Conservation (phyloP, 2,329 filamentous ascomycete species). For the Metarhizium guizhouense region DNA sequence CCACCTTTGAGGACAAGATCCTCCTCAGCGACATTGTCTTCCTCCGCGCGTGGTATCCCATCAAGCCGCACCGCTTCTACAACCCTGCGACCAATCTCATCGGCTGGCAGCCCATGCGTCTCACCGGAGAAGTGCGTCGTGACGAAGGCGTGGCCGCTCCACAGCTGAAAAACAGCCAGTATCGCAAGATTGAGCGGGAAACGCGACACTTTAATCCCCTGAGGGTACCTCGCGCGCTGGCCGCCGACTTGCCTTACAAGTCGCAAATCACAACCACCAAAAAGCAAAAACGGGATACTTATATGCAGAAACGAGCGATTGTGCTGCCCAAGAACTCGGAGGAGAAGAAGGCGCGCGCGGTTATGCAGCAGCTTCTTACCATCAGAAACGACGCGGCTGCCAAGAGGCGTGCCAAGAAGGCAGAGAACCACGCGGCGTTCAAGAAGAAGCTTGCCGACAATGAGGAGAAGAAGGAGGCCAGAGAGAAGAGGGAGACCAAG, state of each 20-base stretch:
- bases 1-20: constrained; percentile 98
- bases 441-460: constrained; percentile 74
- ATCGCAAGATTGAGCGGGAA: constrained; percentile 59
- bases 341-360: constrained; percentile 77
- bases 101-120: constrained; percentile 87
- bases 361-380: constrained; percentile 90
- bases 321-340: constrained; percentile 69
- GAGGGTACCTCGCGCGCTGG: constrained; percentile 68
- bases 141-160: constrained; percentile 69
- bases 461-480: constrained; percentile 73
- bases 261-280: constrained; percentile 79
- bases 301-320: constrained; percentile 94
- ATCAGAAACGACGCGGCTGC: constrained; percentile 84
- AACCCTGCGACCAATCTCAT: constrained; percentile 92
- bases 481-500: constrained; percentile 86
- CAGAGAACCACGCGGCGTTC: constrained; percentile 74
- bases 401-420: constrained; percentile 77
- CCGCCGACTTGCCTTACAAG: constrained; percentile 82
- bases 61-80: constrained; percentile 93
- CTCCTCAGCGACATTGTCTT: constrained; percentile 96
- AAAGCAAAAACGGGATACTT: constrained; percentile 72
- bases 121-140: constrained; percentile 84
- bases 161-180: constrained; percentile 73
- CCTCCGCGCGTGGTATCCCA: constrained; percentile 90
- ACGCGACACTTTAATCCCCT: constrained; percentile 72